phyloP scores from a whole-genome alignment of 2,329 filamentous ascomycete genomes.

The Annulohypoxylon truncatum region DNA sequence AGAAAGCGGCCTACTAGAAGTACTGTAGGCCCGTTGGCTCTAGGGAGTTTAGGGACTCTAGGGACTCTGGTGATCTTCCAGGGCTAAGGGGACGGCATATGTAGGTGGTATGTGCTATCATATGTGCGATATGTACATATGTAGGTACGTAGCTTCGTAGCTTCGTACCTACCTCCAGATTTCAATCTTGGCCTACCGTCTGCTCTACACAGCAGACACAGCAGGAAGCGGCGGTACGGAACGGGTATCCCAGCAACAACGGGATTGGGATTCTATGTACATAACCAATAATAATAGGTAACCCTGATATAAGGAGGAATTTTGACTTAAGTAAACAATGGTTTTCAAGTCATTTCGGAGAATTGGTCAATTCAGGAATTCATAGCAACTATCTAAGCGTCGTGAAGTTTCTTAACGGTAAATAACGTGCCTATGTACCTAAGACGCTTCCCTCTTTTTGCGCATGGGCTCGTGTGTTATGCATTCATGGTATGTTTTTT shows the following conservation, averaged over 20 bases:
- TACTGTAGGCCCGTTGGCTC: constrained; percentile 23
- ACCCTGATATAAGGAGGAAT: not conserved
- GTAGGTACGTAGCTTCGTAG: constrained; percentile 9
- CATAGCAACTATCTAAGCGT: not conserved
- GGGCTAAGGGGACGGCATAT: constrained; percentile 31
- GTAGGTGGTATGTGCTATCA: too few species aligned
- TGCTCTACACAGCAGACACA: not conserved
- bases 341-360: not conserved
- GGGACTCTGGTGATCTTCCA: constrained; percentile 41
- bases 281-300: constrained; percentile 4
- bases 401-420: not conserved
- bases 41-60: constrained; percentile 32
- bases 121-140: not conserved
- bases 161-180: not conserved
- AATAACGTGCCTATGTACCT: not conserved
- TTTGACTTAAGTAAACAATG: not conserved
- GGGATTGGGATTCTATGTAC: not conserved
- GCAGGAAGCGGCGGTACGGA: constrained; percentile 14
- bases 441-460: not conserved
- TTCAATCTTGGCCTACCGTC: not conserved
- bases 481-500: constrained; percentile 25
- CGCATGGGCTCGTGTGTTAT: constrained; percentile 16
- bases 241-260: constrained; percentile 12
- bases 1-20: constrained; percentile 31
- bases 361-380: not conserved